These are phyloP conservation scores for Agaricus bisporus DNA, from an alignment of 768 basidiomycete species.

Conservation along the genomic window DNA sequence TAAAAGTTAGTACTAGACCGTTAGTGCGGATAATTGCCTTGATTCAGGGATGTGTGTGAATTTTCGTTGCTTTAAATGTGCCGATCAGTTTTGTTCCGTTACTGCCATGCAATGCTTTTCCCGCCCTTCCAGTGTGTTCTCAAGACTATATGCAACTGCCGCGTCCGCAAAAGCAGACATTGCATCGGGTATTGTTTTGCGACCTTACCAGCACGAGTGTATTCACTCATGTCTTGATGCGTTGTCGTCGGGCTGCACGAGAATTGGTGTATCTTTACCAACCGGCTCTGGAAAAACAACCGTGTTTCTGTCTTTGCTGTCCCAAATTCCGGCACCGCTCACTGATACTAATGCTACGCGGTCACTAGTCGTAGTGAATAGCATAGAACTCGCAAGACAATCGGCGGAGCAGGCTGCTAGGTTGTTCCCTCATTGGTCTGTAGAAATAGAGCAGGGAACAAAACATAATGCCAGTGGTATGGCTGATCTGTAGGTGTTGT, in stretches of 20 bases:
- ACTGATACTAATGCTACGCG: constrained; percentile 39
- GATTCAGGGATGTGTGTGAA: background rate
- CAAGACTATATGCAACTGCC: background rate
- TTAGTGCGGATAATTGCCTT: constrained; percentile 12
- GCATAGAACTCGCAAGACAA: constrained; percentile 84
- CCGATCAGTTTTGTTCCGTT: background rate
- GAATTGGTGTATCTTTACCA: constrained; percentile 81
- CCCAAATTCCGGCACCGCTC: constrained; percentile 45
- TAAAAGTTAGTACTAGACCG: constrained; percentile 10
- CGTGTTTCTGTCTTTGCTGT: constrained; percentile 81
- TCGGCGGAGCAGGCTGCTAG: constrained; percentile 65
- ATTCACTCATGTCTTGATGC: constrained; percentile 73
- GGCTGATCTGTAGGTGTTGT: constrained; percentile 72
- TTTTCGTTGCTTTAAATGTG: background rate
- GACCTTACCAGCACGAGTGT: constrained; percentile 88
- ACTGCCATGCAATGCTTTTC: constrained; percentile 1
- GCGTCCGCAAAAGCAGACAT: constrained; percentile 5
- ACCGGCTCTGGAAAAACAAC: constrained; percentile 89
- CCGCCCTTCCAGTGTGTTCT: background rate
- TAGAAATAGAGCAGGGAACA: constrained; percentile 89
- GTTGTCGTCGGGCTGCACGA: constrained; percentile 55
- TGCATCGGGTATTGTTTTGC: constrained; percentile 24
- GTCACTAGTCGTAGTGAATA: constrained; percentile 83
- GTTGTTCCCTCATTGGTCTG: constrained; percentile 65
- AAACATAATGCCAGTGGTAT: constrained; percentile 68